Base-by-base conservation (phyloP, 495 filamentous ascomycete genomes). In the Tricharina praecox region DNA sequence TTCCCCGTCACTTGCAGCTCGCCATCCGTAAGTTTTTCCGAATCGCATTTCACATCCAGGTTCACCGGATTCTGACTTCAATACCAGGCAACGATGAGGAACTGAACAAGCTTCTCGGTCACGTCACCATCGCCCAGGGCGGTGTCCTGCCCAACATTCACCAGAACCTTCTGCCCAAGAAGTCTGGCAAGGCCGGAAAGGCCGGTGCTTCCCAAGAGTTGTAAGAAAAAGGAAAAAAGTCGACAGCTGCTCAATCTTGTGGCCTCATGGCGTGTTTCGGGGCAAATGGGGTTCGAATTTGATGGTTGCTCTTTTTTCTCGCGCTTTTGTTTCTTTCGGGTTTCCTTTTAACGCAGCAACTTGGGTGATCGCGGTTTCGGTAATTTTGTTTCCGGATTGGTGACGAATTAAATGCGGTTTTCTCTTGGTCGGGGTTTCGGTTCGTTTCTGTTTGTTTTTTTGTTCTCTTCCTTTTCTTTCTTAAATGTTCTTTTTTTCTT, bases 91-190 rank as follows among this genome's bases (percentile, higher is more conserved):
- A 96, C 68, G 90, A 97, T 68, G 87, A 97, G 77, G 90, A 97
- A 68, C 68, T 97, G 85, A 96, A 97, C 81, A 97, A 97, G 77
- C 85, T 97, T 40, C 74, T 97, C 46, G 90, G 90, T 48, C 90
- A 96, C 64, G 90, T 96, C 70, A 97, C 90, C 64, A 97, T 97
- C 61, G 90, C 90, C 62, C 90, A 96, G 70, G 90, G 90, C 72
- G 90, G 90, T 93, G 90, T 97, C 54, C 75, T 97, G 46, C 90
- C 90, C 65, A 59, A 59, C 45, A 59, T 59, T 13, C 56, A 59
- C 49, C 56, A 59, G 46, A 59, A 59, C 21, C 56, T 59, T 32
- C 56, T 59, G 23, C 56, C 56, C 21, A 59, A 59, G 56, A 59
- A 59, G 46, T 54, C 56, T 42, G 56, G 56, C 28, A 59, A 59